Evolutionary conservation across 352 stramenopile species (phyloP), one percentile per base, ranked within the genome.

Genomic region (Phytopythium helicoides): DNA sequence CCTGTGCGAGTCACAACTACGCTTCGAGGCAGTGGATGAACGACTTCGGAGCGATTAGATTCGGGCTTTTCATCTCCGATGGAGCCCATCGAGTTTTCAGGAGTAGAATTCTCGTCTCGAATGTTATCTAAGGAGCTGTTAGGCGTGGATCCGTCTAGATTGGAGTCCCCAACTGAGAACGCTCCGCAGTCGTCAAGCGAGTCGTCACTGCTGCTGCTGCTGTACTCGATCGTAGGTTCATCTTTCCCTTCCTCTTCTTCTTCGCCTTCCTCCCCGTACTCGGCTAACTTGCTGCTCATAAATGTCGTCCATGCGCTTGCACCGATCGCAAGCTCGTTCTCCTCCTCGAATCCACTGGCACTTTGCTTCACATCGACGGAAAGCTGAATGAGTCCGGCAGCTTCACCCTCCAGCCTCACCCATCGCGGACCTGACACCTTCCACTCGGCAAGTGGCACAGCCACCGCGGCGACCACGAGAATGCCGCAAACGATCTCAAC

Each of bases 401-500:
- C 54, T 31, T 71, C 62, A 5, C 73, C 73, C 18, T 54, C 47
- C 0, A 87, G 62, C 6, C 71, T 61, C 25, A 78, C 58, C 73
- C 73, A 87, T 23, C 82, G 66, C 14, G 70, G 64, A 26, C 35
- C 28, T 5, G 54, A 62, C 1, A 46, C 56, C 16, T 64, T 47
- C 25, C 75, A 26, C 68, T 66, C 16, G 64, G 58, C 40, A 7
- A 83, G 23, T 3, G 54, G 52, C 44, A 87, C 60, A 38, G 51
- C 70, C 6, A 70, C 62, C 21, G 59, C 62, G 6, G 62, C 64
- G 6, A 88, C 72, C 14, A 81, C 52, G 3, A 71, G 52, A n/a
- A 79, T 68, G 1, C 70, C 76, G 34, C 76, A 88, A 14, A 86
- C 47, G 14, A 88, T 54, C 28, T 88, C 74, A 16, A 88, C 68